Evolutionary conservation across 371 early-diverging fungal genomes (phyloP).

Genomic region (Mycotypha africana): DNA sequence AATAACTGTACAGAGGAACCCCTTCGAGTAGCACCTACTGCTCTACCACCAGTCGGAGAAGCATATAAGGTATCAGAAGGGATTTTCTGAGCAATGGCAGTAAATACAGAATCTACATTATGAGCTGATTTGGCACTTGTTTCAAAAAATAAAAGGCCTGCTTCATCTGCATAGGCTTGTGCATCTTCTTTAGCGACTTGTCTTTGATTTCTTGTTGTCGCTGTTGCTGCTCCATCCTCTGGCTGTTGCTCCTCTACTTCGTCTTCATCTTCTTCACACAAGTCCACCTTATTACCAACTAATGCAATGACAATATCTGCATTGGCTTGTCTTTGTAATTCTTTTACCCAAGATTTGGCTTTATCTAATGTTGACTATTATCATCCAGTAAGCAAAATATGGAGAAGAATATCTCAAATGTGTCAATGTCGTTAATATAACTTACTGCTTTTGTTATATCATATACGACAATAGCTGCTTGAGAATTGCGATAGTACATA

Average conservation of each 20-base stretch:
- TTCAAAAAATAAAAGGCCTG: slow-evolving; percentile 75
- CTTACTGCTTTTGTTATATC: slow-evolving; percentile 84
- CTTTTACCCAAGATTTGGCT: slow-evolving; percentile 99
- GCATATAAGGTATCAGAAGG: slow-evolving; percentile 10
- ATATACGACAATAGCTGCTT: slow-evolving; percentile 94
- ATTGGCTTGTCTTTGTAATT: slow-evolving; percentile 93
- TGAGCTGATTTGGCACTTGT: slow-evolving; percentile 87
- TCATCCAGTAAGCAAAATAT: no score
- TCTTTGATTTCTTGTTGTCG: no score
- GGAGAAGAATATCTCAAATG: background rate
- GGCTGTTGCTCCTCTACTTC: slow-evolving; percentile 65
- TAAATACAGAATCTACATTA: slow-evolving; percentile 78
- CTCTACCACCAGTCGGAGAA: no score
- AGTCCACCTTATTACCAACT: slow-evolving; percentile 93
- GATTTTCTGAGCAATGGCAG: slow-evolving; percentile 36
- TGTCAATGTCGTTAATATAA: background rate
- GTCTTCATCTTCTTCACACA: slow-evolving; percentile 40
- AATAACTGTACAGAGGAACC: no score
- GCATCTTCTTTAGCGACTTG: slow-evolving; percentile 71
- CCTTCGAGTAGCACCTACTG: slow-evolving; percentile 6
- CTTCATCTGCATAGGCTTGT: slow-evolving; percentile 73
- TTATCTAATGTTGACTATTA: slow-evolving; percentile 84
- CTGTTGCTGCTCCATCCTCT: no score
- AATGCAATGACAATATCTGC: slow-evolving; percentile 94
- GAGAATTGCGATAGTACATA: slow-evolving; percentile 98